Conservation (phyloP, 2,329 filamentous ascomycete species). For the Bipolaris oryzae region DNA sequence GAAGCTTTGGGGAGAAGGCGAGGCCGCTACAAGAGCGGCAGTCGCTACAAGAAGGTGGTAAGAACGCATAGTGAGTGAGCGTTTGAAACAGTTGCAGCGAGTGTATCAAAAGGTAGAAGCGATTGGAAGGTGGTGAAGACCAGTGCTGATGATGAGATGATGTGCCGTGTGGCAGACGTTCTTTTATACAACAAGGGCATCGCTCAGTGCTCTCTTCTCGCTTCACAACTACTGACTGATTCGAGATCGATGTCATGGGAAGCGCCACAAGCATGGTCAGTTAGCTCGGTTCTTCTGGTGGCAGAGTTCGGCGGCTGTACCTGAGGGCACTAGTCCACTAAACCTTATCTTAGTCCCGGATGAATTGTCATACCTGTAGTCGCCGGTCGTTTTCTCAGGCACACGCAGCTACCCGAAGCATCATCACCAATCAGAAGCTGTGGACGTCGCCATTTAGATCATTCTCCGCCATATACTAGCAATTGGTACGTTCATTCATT, state of each 20-base stretch:
- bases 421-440: conserved; percentile 1
- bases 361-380: conserved; percentile 10
- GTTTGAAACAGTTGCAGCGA: conserved; percentile 1
- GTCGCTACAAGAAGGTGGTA: conserved; percentile 25
- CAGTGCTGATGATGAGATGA: conserved; percentile 11
- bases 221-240: conserved; percentile 5
- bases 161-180: not conserved
- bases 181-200: conserved; percentile 11
- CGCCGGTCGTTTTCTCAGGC: conserved; percentile 11
- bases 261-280: conserved; percentile 10
- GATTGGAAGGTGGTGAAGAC: conserved; percentile 9
- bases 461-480: not conserved
- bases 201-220: conserved; percentile 2
- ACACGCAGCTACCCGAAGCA: conserved; percentile 8
- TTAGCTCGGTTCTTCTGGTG: conserved; percentile 9
- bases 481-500: no score
- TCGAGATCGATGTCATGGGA: conserved; percentile 11
- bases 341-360: conserved; percentile 14
- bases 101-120: not conserved
- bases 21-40: conserved; percentile 30
- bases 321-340: conserved; percentile 11
- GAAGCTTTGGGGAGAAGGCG: conserved; percentile 30
- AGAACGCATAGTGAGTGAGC: conserved; percentile 27
- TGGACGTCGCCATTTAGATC: not conserved
- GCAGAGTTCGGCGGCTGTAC: conserved; percentile 8